phyloP scores from a whole-genome alignment of 495 filamentous ascomycete genomes.

The Hyaloscypha hepaticicola region DNA sequence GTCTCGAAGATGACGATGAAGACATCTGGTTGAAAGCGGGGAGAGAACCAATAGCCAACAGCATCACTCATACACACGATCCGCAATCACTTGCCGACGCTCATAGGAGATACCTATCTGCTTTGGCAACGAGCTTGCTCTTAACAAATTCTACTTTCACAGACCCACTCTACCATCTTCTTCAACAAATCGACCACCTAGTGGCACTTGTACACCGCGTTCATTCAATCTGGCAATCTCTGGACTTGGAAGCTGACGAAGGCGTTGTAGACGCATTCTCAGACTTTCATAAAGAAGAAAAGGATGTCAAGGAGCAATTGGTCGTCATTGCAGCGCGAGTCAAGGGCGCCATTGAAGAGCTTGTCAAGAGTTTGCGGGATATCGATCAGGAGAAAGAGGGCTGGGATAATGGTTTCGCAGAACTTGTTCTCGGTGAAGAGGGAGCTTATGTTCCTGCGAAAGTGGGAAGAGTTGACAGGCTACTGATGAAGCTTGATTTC shows the following conservation, averaged over 20 bases:
- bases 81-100: slow-evolving; percentile 80
- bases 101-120: slow-evolving; percentile 70
- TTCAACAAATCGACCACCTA: slow-evolving; percentile 72
- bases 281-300: slow-evolving; percentile 67
- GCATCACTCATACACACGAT: slow-evolving; percentile 57
- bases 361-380: slow-evolving; percentile 58
- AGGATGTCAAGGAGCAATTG: slow-evolving; percentile 59
- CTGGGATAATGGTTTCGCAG: slow-evolving; percentile 38
- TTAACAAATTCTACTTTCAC: slow-evolving; percentile 70
- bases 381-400: slow-evolving; percentile 49
- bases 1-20: slow-evolving; percentile 21
- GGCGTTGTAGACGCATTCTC: slow-evolving; percentile 72
- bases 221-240: slow-evolving; percentile 66
- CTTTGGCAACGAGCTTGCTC: slow-evolving; percentile 66
- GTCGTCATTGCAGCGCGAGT: slow-evolving; percentile 49
- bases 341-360: slow-evolving; percentile 58
- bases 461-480: slow-evolving; percentile 70
- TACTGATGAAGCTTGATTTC: slow-evolving; percentile 87
- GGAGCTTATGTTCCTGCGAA: slow-evolving; percentile 60
- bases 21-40: slow-evolving; percentile 29
- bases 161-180: slow-evolving; percentile 62
- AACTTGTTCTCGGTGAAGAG: slow-evolving; percentile 32
- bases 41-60: slow-evolving; percentile 20
- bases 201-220: slow-evolving; percentile 71
- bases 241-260: slow-evolving; percentile 76